Conservation (phyloP, 495 filamentous ascomycete genomes). For the Aspergillus steynii region DNA sequence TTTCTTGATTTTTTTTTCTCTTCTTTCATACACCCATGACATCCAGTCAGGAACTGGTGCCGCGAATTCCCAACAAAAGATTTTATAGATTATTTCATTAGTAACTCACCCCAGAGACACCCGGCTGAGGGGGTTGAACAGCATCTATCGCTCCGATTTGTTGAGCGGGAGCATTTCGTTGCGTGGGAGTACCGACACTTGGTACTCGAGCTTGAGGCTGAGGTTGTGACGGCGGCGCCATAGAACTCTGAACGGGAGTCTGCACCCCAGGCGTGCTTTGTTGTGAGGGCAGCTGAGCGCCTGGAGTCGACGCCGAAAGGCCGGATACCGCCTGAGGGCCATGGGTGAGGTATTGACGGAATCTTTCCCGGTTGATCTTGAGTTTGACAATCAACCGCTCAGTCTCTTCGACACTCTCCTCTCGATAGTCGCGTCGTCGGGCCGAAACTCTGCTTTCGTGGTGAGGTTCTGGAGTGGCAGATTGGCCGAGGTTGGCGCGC, state of each 20-base stretch:
- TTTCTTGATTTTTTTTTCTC: neutral
- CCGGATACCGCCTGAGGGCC: slow-evolving; percentile 33
- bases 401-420: slow-evolving; percentile 69
- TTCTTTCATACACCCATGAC: slow-evolving; percentile 1
- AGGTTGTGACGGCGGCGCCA: slow-evolving; percentile 58
- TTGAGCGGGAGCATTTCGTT: slow-evolving; percentile 37
- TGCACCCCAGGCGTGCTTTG: slow-evolving; percentile 50
- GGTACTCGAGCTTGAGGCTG: slow-evolving; percentile 36
- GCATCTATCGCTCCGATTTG: slow-evolving; percentile 68
- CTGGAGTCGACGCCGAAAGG: slow-evolving; percentile 23
- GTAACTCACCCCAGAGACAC: slow-evolving; percentile 58
- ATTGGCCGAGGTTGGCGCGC: slow-evolving; percentile 75
- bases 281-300: slow-evolving; percentile 46
- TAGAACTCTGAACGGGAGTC: slow-evolving; percentile 56
- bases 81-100: slow-evolving; percentile 10
- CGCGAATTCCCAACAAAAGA: slow-evolving; percentile 8
- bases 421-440: slow-evolving; percentile 62
- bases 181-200: slow-evolving; percentile 27
- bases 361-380: slow-evolving; percentile 60
- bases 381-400: slow-evolving; percentile 70
- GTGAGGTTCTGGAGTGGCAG: slow-evolving; percentile 81
- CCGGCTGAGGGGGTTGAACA: slow-evolving; percentile 54
- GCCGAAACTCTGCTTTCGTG: slow-evolving; percentile 70
- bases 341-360: slow-evolving; percentile 60
- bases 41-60: slow-evolving; percentile 7